A percentile compares a stretch with the other conserved stretches of the same genome.
Conservation (phyloP, 2,329 filamentous ascomycete species). For the Elsinoe perseae region DNA sequence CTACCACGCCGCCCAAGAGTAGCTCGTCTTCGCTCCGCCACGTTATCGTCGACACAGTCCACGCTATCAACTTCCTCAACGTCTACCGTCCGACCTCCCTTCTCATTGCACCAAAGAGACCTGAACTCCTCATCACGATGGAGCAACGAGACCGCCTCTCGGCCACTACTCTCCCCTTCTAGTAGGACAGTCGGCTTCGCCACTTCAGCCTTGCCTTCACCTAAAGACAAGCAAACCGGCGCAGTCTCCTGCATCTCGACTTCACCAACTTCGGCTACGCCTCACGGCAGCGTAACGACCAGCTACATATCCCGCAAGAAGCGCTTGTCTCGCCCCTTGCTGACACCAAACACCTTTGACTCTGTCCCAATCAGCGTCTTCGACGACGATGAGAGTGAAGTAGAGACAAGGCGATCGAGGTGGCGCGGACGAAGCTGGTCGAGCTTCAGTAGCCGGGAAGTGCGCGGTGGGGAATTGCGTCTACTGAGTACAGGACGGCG, state of each 20-base stretch:
- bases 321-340: not conserved
- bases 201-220: not conserved
- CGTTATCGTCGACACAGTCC: not conserved
- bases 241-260: not conserved
- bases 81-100: not conserved
- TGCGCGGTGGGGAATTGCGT: not conserved
- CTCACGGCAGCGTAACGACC: not conserved
- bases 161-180: not conserved
- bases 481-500: not conserved
- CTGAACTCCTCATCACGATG: not conserved
- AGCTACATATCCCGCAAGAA: not conserved
- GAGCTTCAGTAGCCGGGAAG: not conserved
- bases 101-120: not conserved
- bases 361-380: not conserved
- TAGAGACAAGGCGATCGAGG: not conserved
- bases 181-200: not conserved
- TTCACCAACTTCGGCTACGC: not conserved
- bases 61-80: not conserved
- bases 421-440: not conserved
- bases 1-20: not conserved
- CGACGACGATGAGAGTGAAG: conserved; percentile 9
- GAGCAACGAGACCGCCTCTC: not conserved
- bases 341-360: not conserved
- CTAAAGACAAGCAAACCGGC: not conserved
- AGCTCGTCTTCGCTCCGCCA: not conserved